These are phyloP conservation scores for Babesia divergens DNA, from an alignment of 169 alveolate genomes.

Conservation along the genomic window DNA sequence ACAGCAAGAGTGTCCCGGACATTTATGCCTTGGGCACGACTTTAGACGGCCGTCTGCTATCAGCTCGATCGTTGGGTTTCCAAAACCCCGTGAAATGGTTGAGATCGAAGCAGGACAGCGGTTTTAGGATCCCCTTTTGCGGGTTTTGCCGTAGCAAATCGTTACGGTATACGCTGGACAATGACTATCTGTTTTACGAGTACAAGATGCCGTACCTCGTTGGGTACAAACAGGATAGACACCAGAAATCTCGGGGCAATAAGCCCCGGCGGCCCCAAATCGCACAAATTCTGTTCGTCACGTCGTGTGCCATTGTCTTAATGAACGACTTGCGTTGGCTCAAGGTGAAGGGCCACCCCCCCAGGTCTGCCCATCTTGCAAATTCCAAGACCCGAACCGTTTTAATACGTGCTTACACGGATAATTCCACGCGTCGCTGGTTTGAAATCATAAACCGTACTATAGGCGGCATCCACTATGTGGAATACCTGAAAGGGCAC, in stretches of 20 bases:
- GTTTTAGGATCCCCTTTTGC: neutral
- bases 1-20: neutral
- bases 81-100: too few relatives aligned
- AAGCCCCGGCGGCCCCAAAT: neutral
- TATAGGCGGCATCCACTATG: slow-evolving; percentile 38
- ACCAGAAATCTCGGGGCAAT: neutral
- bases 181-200: slow-evolving; percentile 39
- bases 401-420: slow-evolving; percentile 33
- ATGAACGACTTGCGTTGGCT: slow-evolving; percentile 44
- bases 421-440: slow-evolving; percentile 46
- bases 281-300: slow-evolving; percentile 11
- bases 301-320: slow-evolving; percentile 1
- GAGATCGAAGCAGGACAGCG: neutral
- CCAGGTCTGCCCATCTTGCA: neutral
- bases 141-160: neutral
- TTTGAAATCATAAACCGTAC: slow-evolving; percentile 36
- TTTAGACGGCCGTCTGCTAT: slow-evolving; percentile 27
- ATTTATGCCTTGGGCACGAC: slow-evolving; percentile 21
- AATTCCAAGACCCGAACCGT: neutral
- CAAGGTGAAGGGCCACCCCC: slow-evolving; percentile 19
- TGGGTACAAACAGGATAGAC: neutral
- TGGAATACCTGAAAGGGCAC: slow-evolving; percentile 22
- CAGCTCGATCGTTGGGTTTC: slow-evolving; percentile 28
- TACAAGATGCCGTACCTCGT: slow-evolving; percentile 52
- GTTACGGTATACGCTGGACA: neutral